Evolutionary conservation across 768 basidiomycete species (phyloP), one percentile per base, ranked within the genome.

Genomic region (Boletus vermiculosoides): DNA sequence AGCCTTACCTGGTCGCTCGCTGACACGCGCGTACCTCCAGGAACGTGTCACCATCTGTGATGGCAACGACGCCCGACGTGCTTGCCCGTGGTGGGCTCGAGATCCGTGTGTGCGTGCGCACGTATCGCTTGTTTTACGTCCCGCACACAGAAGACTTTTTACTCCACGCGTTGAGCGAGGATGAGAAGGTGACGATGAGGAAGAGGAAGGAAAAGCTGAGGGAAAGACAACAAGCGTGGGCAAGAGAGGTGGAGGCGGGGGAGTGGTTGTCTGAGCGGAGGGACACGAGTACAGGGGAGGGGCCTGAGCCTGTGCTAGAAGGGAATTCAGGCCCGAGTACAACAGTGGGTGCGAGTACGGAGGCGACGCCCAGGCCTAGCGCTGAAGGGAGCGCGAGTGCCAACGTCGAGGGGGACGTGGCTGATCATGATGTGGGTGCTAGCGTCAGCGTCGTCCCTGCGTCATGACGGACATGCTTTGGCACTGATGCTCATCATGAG

Each of bases 81-180:
- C 63, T 78, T 30, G 78, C 83, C 1, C 77, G 68, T 37, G 86
- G 87, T 33, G 80, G 80, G 4, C 78, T 95, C 18, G 90, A 92
- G 71, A 90, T 92, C 68, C 88, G 88, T 59, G 83, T 97, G 55
- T 96, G 94, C 71, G 61, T 25, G 18, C 62, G 66, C 5, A 67
- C 66, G n/a, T 67, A 67, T 11, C 66, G 66, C 30, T 48, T 67
- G 44, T 67, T 67, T 40, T 67, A 66, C 31, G 67, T 67, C 45
- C 64, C 66, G 2, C 61, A 66, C 3, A 67, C 66, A 18, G 66
- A 67, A 40, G 66, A 67, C 48, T 67, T 69, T 54, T 54, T 67
- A 37, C 10, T 66, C 25, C 61, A 9, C 11, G 20, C 54, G 33
- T 15, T 45, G 49, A 54, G 10, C 3, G 57, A 63, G 10, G 61